Percentiles rank a stretch among this genome's conserved stretches.
phyloP scores from a whole-genome alignment of 441 rosid genomes.

The Syzygium syzygioides region DNA sequence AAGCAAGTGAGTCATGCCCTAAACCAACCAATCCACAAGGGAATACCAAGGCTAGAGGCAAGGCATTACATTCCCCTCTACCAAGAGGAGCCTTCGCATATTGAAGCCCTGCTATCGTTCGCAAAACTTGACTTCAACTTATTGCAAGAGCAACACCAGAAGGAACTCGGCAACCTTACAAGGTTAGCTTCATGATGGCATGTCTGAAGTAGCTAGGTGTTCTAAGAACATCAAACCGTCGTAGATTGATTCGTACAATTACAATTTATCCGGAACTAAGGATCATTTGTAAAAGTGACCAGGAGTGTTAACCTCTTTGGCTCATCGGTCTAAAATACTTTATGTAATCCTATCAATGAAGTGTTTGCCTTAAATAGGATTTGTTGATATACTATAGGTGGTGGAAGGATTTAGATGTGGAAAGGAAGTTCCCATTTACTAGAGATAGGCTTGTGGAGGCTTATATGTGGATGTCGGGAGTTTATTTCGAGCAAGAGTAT shows the following conservation, averaged over 20 bases:
- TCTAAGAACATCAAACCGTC: not conserved
- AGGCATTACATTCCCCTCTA: slow-evolving; percentile 20
- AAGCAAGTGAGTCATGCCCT: slow-evolving; percentile 18
- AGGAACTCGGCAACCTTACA: slow-evolving; percentile 14
- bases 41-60: slow-evolving; percentile 18
- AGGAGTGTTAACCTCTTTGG: too few species aligned
- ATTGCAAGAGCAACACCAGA: slow-evolving; percentile 15
- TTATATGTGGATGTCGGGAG: slow-evolving; percentile 12
- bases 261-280: not conserved
- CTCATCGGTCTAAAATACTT: not conserved
- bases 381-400: slow-evolving; percentile 14
- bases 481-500: slow-evolving; percentile 28
- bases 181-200: slow-evolving; percentile 1
- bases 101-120: slow-evolving; percentile 19
- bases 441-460: slow-evolving; percentile 24
- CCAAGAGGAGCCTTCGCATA: slow-evolving; percentile 13
- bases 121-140: slow-evolving; percentile 29
- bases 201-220: too few species aligned
- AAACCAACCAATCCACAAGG: slow-evolving; percentile 13
- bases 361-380: not conserved
- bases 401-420: slow-evolving; percentile 23
- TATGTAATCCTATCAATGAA: not conserved
- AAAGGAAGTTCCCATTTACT: slow-evolving; percentile 16
- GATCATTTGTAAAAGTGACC: not conserved
- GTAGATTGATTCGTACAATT: not conserved